Evolutionary conservation across 208 protist species (phyloP), one percentile per base, ranked within the genome.

Genomic region (Trypanosoma lewisi): DNA sequence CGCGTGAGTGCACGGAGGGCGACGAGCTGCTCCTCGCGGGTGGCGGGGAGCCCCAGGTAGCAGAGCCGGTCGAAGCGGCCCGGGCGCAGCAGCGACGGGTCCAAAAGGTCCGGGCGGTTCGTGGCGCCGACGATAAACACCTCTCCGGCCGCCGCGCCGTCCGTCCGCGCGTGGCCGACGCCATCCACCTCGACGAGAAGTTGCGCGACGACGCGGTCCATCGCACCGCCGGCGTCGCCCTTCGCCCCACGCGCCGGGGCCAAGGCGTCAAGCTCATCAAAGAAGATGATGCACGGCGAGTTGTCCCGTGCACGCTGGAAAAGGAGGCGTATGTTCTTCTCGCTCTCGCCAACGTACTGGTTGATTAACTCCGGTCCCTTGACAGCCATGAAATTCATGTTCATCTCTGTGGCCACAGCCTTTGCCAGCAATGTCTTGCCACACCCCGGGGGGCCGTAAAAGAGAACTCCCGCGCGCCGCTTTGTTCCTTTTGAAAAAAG

Each of bases 281-380:
- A 97, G 62, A 98, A 98, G 6, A 98, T 80, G 42, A 98, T 94
- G 58, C 93, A 98, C 45, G 95, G 95, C 17, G 82, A 81, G 51
- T 83, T 88, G 67, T 96, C 83, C 17, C 89, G 76, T 0, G 95
- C 95, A 11, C 80, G 80, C 60, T 96, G 81, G 58, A 98, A 97
- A 16, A 97, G 77, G 8, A 86, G 56, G 0, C 93, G 83, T 48
- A 97, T 91, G 71, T 97, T 96, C 30, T 64, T 66, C 65, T 97
- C 94, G 37, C 86, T 95, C 71, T 97, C 92, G 12, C 94, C 94
- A 1, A 97, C 89, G 67, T 97, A 97, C 77, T 93, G 87, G 47
- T 97, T 97, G 50, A 98, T 94, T 37, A 98, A 77, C 77, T 98
- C 94, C 0, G 96, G 96, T 0, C 96, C 94, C 69, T 97, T 97